A percentile compares a stretch with the other conserved stretches of the same genome.
These are phyloP conservation scores for Citrus australasica DNA, from an alignment of 345 rosid genomes.

Conservation along the genomic window DNA sequence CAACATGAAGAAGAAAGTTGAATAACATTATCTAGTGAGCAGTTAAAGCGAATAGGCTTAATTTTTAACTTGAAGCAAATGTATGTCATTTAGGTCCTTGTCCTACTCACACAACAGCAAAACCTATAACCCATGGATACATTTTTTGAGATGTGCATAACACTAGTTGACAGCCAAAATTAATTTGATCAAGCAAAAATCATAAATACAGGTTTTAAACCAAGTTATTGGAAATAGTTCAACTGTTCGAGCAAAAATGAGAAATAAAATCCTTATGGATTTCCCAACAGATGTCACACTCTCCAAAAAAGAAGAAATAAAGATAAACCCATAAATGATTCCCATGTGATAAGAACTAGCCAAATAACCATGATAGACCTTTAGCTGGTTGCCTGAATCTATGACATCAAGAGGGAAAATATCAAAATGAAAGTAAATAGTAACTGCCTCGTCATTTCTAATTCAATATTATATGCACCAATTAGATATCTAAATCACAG, in stretches of 20 bases:
- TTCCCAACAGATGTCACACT: constrained; percentile 46
- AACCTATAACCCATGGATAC: neutral
- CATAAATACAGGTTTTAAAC: neutral
- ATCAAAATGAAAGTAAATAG: neutral
- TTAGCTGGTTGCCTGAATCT: constrained; percentile 45
- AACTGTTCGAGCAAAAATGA: neutral
- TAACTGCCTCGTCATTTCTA: neutral
- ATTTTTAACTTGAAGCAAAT: neutral
- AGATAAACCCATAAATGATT: constrained; percentile 70
- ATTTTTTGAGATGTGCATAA: neutral
- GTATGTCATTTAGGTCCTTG: neutral
- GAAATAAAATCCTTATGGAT: constrained; percentile 33
- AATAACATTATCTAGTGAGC: neutral
- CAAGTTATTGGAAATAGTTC: neutral
- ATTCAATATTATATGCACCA: neutral
- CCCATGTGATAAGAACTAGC: constrained; percentile 89
- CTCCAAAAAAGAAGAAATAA: constrained; percentile 72
- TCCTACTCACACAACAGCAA: neutral
- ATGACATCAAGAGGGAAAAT: constrained; percentile 13
- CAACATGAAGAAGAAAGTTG: neutral
- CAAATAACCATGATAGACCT: constrained; percentile 71
- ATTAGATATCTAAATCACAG: neutral
- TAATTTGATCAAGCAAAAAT: constrained; percentile 1
- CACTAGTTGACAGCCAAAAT: constrained; percentile 1
- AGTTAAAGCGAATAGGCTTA: neutral